These are phyloP conservation scores for Chaetomiaceae sp. DNA, from an alignment of 2,329 filamentous ascomycete species.

Conservation along the genomic window DNA sequence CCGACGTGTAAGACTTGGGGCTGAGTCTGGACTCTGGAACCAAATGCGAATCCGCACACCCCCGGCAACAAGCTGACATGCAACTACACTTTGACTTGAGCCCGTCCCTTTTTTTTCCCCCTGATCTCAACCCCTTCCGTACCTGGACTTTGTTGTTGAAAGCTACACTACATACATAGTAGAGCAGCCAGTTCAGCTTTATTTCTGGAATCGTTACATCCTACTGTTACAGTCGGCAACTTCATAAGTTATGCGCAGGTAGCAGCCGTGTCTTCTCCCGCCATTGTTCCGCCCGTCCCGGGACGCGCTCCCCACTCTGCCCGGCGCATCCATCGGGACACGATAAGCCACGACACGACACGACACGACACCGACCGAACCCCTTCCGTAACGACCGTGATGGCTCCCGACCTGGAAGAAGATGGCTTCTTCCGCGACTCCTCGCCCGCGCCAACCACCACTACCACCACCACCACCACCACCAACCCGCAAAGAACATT, in stretches of 20 bases:
- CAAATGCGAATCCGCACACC: background rate
- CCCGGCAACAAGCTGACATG: conserved; percentile 2
- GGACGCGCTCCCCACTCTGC: background rate
- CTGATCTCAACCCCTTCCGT: background rate
- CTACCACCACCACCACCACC: background rate
- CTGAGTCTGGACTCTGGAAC: conserved; percentile 7
- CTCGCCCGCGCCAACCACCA: background rate
- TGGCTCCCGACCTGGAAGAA: background rate
- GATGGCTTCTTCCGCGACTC: background rate
- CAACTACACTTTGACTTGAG: too few relatives aligned
- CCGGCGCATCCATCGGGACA: background rate
- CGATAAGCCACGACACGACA: background rate
- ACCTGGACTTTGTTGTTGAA: too few relatives aligned
- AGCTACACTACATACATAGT: too few relatives aligned
- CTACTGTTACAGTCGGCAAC: background rate
- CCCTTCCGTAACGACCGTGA: background rate
- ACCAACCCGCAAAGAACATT: background rate
- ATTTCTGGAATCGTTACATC: too few relatives aligned
- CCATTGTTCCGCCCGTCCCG: background rate
- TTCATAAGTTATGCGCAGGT: conserved; percentile 4
- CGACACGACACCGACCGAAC: background rate
- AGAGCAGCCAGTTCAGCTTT: too few relatives aligned
- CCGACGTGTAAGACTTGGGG: conserved; percentile 3
- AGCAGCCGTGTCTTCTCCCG: background rate
- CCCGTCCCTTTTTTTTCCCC: background rate